A percentile compares a stretch with the other conserved stretches of the same genome.
Conservation (phyloP, 306 rosid species). For the Prunus kanzakura region DNA sequence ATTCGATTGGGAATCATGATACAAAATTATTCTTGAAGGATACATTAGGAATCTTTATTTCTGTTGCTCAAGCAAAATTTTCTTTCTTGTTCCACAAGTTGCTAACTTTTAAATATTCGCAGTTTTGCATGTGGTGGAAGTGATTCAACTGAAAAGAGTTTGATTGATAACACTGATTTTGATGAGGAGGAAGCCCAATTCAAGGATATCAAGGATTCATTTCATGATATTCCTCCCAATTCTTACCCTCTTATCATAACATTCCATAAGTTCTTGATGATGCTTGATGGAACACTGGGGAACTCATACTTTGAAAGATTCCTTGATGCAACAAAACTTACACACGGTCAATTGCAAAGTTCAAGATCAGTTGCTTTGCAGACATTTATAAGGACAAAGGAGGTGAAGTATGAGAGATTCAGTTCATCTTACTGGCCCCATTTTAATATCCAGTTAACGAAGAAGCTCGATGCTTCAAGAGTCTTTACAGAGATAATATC, state of each 20-base stretch:
- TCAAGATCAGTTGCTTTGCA: constrained; percentile 51
- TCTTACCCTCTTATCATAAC: constrained; percentile 70
- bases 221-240: constrained; percentile 40
- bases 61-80: not conserved
- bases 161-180: constrained; percentile 32
- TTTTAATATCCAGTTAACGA: constrained; percentile 49
- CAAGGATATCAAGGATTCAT: constrained; percentile 54
- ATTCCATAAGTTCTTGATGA: constrained; percentile 68
- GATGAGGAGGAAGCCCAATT: constrained; percentile 47
- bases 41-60: not conserved
- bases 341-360: constrained; percentile 21
- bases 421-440: constrained; percentile 67
- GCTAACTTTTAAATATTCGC: not conserved
- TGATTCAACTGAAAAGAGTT: constrained; percentile 17
- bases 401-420: constrained; percentile 67
- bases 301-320: constrained; percentile 68
- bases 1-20: not conserved
- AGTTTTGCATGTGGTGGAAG: constrained; percentile 45
- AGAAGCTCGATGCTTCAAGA: constrained; percentile 53
- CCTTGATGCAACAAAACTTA: constrained; percentile 17
- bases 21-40: not conserved
- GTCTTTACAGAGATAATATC: constrained; percentile 75
- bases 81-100: not conserved
- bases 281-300: constrained; percentile 71
- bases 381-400: constrained; percentile 50